These are phyloP conservation scores for Penicillium sp. DNA, from an alignment of 2,329 filamentous ascomycete species.

Conservation along the genomic window DNA sequence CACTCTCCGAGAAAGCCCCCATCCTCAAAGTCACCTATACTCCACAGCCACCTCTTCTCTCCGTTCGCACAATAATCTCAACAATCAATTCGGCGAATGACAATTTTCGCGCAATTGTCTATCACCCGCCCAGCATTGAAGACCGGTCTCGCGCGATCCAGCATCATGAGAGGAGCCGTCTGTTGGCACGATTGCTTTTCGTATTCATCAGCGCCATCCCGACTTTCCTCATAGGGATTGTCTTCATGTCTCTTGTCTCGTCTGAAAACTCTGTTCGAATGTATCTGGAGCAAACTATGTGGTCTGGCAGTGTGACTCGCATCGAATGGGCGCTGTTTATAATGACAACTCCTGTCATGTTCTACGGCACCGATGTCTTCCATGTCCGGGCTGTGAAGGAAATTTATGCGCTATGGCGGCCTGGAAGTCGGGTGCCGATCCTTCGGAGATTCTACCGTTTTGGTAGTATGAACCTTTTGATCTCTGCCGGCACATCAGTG, in stretches of 20 bases:
- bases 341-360: conserved; percentile 80
- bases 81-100: conserved; percentile 65
- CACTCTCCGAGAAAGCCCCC: conserved; percentile 60
- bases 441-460: conserved; percentile 82
- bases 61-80: conserved; percentile 69
- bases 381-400: conserved; percentile 78
- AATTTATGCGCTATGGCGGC: conserved; percentile 72
- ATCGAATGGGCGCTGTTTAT: conserved; percentile 77
- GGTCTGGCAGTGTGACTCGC: conserved; percentile 66
- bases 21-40: conserved; percentile 69
- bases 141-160: conserved; percentile 74
- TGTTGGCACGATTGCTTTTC: conserved; percentile 68
- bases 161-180: conserved; percentile 63
- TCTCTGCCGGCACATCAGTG: conserved; percentile 82
- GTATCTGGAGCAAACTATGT: conserved; percentile 69
- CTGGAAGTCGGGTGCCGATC: conserved; percentile 68
- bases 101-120: conserved; percentile 65
- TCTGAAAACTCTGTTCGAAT: conserved; percentile 55
- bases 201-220: conserved; percentile 71
- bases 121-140: conserved; percentile 79
- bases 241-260: conserved; percentile 82
- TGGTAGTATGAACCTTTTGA: conserved; percentile 93
- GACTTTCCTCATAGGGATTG: conserved; percentile 80
- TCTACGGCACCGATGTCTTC: conserved; percentile 82
- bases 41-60: conserved; percentile 66